These are phyloP conservation scores for Pyronema domesticum DNA, from an alignment of 495 filamentous ascomycete genomes.

Conservation along the genomic window DNA sequence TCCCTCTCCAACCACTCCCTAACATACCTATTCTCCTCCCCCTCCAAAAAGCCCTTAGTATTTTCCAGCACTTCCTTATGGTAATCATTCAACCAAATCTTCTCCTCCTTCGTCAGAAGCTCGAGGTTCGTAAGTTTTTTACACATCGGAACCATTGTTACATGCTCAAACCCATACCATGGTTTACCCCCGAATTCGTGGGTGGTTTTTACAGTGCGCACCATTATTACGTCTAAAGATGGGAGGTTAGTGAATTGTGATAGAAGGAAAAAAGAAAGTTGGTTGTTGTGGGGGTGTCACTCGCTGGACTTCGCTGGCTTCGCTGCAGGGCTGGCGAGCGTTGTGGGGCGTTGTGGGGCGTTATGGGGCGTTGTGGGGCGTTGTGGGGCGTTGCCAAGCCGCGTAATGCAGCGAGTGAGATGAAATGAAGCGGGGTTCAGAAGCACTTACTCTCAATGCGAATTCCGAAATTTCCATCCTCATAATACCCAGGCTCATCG, in stretches of 20 bases:
- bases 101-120: conserved; percentile 59
- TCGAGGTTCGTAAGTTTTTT: conserved; percentile 65
- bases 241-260: conserved; percentile 6
- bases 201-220: conserved; percentile 67
- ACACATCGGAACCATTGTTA: conserved; percentile 89
- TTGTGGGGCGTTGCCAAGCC: too few species aligned
- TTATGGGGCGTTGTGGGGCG: too few species aligned
- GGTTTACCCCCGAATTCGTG: conserved; percentile 84
- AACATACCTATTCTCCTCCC: conserved; percentile 42
- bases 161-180: conserved; percentile 80
- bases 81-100: conserved; percentile 73
- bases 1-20: conserved; percentile 74
- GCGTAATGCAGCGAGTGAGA: too few species aligned
- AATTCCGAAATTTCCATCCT: conserved; percentile 94
- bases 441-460: conserved; percentile 66
- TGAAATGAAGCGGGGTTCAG: too few species aligned
- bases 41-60: conserved; percentile 63
- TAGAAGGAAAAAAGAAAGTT: neutral
- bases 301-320: too few species aligned
- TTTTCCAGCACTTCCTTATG: conserved; percentile 66
- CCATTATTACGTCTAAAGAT: conserved; percentile 56
- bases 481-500: conserved; percentile 94
- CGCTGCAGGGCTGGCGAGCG: too few species aligned
- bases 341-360: too few species aligned
- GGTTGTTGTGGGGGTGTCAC: too few species aligned